A percentile compares a stretch with the other conserved stretches of the same genome.
These are phyloP conservation scores for Diaporthe velutina DNA, from an alignment of 2,329 filamentous ascomycete genomes.

Conservation along the genomic window DNA sequence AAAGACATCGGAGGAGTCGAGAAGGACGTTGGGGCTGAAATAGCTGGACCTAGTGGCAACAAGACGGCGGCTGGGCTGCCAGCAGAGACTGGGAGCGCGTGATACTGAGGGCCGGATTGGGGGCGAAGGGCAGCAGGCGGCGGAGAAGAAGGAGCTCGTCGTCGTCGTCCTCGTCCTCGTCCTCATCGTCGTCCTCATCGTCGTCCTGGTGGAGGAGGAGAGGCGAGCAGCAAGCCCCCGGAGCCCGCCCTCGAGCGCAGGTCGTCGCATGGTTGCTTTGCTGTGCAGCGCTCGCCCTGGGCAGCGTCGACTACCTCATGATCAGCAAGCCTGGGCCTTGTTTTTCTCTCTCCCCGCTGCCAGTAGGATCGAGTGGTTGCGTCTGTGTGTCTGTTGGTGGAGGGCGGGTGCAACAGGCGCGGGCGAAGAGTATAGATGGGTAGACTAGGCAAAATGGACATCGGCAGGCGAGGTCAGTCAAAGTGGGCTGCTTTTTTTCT, in stretches of 20 bases:
- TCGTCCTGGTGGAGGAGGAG: background rate
- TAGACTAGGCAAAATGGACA: background rate
- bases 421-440: background rate
- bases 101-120: background rate
- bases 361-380: background rate
- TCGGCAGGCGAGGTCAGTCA: background rate
- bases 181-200: no score
- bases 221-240: slow-evolving; percentile 26
- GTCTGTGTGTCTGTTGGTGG: background rate
- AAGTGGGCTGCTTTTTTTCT: slow-evolving; percentile 12
- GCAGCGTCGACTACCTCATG: slow-evolving; percentile 29
- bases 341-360: no score
- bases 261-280: slow-evolving; percentile 37
- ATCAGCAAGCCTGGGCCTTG: background rate
- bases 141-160: background rate
- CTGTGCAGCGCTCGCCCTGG: slow-evolving; percentile 25
- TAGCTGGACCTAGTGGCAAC: slow-evolving; percentile 48
- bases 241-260: slow-evolving; percentile 25
- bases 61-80: slow-evolving; percentile 45
- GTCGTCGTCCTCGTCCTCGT: no score
- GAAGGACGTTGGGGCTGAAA: slow-evolving; percentile 51
- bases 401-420: background rate
- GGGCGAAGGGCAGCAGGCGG: background rate
- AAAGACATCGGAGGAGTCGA: slow-evolving; percentile 47
- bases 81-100: slow-evolving; percentile 42